These are phyloP conservation scores for Leavenworthia alabamica DNA, from an alignment of 345 rosid genomes.

Conservation along the genomic window DNA sequence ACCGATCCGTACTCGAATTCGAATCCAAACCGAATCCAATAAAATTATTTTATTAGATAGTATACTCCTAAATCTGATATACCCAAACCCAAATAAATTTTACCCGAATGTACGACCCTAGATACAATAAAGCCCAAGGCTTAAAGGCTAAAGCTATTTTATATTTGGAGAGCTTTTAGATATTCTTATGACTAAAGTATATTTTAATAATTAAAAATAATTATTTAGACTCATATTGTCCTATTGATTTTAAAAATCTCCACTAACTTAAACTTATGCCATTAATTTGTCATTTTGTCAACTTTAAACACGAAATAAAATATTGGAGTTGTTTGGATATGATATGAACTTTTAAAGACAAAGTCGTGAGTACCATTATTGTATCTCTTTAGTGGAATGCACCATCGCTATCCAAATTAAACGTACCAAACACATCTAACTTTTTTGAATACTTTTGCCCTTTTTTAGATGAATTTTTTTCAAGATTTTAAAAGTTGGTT, in stretches of 20 bases:
- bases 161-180: not conserved
- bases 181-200: not conserved
- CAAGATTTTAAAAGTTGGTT: not conserved
- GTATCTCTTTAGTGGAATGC: conserved; percentile 16
- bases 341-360: not conserved
- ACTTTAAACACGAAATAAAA: conserved; percentile 11
- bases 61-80: too few relatives aligned
- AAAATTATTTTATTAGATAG: too few relatives aligned
- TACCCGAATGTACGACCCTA: too few relatives aligned
- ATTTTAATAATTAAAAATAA: not conserved
- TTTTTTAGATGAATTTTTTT: not conserved
- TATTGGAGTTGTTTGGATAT: conserved; percentile 10
- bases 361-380: conserved; percentile 14
- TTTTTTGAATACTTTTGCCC: not conserved
- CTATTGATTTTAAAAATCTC: conserved; percentile 3
- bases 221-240: not conserved
- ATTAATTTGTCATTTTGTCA: not conserved
- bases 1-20: too few relatives aligned
- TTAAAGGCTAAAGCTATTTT: not conserved
- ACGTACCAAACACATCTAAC: not conserved
- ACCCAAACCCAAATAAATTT: too few relatives aligned
- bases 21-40: too few relatives aligned
- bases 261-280: conserved; percentile 3
- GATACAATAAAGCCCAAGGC: not conserved
- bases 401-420: conserved; percentile 19